Conservation (phyloP, 805 yeast genomes). For the Barnettozyma wickerhamii region DNA sequence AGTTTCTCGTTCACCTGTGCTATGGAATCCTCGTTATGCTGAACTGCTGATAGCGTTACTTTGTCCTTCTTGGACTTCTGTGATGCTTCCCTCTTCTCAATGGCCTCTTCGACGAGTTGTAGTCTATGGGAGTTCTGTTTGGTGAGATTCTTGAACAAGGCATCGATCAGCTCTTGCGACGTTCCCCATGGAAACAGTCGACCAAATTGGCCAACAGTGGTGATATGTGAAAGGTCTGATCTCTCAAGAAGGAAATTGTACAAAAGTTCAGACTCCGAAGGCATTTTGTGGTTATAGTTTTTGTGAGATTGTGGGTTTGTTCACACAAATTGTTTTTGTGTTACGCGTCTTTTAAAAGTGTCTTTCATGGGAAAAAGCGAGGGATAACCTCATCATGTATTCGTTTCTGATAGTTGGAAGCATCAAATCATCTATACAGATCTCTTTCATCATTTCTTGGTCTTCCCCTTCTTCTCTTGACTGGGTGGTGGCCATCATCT, state of each 20-base stretch:
- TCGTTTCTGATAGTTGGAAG: no score
- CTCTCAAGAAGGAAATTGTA: constrained; percentile 17
- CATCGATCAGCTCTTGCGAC: constrained; percentile 2
- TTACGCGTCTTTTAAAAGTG: neutral
- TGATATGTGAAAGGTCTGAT: constrained; percentile 4
- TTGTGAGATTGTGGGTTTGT: neutral
- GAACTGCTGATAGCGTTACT: neutral
- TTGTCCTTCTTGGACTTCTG: neutral
- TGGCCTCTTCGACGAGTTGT: constrained; percentile 5
- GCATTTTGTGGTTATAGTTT: constrained; percentile 7
- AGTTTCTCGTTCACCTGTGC: constrained; percentile 20
- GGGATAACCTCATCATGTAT: neutral
- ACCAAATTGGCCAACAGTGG: constrained; percentile 9
- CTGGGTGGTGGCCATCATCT: constrained; percentile 41
- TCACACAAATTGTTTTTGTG: neutral
- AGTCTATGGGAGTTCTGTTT: constrained; percentile 1
- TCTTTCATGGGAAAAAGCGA: neutral
- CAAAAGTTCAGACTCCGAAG: constrained; percentile 16
- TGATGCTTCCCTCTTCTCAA: constrained; percentile 2
- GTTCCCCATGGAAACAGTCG: constrained; percentile 15
- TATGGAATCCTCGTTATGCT: neutral
- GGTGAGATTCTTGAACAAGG: constrained; percentile 9
- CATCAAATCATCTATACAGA: neutral
- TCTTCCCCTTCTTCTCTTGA: constrained; percentile 33
- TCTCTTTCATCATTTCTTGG: constrained; percentile 29